Percentiles rank a stretch among this genome's conserved stretches.
Conservation (phyloP, 257 asterid species). For the Nicotiana sylvestris region DNA sequence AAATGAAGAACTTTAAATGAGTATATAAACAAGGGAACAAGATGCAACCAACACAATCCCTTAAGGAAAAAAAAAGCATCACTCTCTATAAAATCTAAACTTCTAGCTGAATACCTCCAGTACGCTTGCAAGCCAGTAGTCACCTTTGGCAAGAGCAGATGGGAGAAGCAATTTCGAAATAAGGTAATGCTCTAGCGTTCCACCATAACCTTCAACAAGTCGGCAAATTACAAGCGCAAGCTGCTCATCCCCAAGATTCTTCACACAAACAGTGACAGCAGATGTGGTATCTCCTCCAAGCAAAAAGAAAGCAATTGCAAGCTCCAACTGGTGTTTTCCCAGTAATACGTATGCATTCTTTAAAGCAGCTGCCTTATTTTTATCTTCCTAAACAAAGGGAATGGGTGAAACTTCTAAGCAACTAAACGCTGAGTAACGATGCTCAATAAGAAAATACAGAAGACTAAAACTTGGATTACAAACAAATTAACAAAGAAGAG, state of each 20-base stretch:
- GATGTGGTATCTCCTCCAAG: constrained; percentile 96
- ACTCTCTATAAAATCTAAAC: background rate
- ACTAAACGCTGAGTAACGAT: background rate
- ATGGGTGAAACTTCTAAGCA: constrained; percentile 12
- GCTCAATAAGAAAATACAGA: background rate
- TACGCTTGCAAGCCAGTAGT: constrained; percentile 81
- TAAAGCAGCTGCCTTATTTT: constrained; percentile 87
- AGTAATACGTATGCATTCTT: constrained; percentile 91
- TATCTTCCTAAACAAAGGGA: constrained; percentile 61
- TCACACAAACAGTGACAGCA: constrained; percentile 88
- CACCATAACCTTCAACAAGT: constrained; percentile 83
- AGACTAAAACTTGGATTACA: constrained; percentile 13
- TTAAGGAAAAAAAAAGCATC: constrained; percentile 8
- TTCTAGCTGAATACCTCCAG: constrained; percentile 60
- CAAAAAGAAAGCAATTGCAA: constrained; percentile 93
- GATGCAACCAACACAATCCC: constrained; percentile 15
- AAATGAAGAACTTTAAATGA: constrained; percentile 23
- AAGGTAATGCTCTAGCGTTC: constrained; percentile 61
- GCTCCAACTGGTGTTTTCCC: constrained; percentile 97
- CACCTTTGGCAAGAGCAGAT: constrained; percentile 67
- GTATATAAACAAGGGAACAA: constrained; percentile 14
- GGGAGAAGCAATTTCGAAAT: constrained; percentile 78
- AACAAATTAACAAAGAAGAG: constrained; percentile 11
- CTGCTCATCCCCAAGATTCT: constrained; percentile 95
- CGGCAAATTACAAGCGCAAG: constrained; percentile 94